phyloP scores from a whole-genome alignment of 2,329 filamentous ascomycete species.

The Botrytis galanthina region DNA sequence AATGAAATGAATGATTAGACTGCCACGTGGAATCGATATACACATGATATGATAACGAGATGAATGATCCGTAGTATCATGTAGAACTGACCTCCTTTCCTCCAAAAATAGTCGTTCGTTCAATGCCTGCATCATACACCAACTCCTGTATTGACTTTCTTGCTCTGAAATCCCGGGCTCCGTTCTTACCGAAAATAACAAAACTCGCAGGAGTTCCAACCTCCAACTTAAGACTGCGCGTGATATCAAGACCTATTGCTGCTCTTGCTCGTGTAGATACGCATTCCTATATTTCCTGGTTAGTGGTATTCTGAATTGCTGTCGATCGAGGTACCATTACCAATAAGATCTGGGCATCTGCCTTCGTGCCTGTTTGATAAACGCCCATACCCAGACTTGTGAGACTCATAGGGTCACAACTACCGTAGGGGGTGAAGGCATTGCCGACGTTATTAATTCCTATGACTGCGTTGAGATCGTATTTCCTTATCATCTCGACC shows the following conservation, averaged over 20 bases:
- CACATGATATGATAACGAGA: not conserved
- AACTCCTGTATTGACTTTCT: conserved; percentile 35
- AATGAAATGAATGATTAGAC: conserved; percentile 5
- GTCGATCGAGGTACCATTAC: conserved; percentile 40
- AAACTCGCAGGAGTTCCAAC: conserved; percentile 34
- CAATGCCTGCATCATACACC: conserved; percentile 34
- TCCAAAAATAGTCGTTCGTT: conserved; percentile 32
- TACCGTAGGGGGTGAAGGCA: conserved; percentile 69
- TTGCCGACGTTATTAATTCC: conserved; percentile 73
- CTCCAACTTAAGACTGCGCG: conserved; percentile 25
- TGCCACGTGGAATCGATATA: conserved; percentile 11
- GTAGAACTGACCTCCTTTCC: conserved; percentile 23
- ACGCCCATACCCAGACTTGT: conserved; percentile 63
- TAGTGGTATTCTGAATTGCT: conserved; percentile 14
- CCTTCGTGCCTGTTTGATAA: conserved; percentile 63
- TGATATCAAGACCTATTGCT: conserved; percentile 33
- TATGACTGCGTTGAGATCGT: conserved; percentile 58
- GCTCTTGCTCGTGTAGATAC: conserved; percentile 35
- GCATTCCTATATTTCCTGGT: conserved; percentile 32
- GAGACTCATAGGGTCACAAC: conserved; percentile 61
- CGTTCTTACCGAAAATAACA: conserved; percentile 32
- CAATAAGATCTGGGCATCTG: conserved; percentile 58
- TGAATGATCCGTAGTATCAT: not conserved
- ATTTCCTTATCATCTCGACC: conserved; percentile 56
- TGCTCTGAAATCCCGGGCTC: conserved; percentile 27